Evolutionary conservation across 2,329 filamentous ascomycete genomes (phyloP).

Genomic region (Calonectria pseudoturangicola): DNA sequence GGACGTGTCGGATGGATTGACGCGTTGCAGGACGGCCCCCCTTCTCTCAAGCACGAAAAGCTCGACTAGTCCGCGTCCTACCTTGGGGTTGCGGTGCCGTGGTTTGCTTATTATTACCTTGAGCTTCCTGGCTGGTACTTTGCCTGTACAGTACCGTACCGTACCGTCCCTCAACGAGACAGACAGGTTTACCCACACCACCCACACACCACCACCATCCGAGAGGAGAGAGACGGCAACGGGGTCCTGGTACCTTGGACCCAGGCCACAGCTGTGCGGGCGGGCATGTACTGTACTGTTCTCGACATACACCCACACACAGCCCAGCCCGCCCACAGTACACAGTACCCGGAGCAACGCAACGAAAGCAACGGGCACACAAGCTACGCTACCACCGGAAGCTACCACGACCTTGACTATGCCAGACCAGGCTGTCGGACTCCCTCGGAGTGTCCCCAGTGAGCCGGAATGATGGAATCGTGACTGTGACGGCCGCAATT

Average conservation of each 20-base stretch:
- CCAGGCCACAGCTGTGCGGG: not conserved
- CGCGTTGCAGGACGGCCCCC: conserved; percentile 25
- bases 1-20: conserved; percentile 25
- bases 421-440: conserved; percentile 19
- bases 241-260: conserved; percentile 15
- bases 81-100: conserved; percentile 15
- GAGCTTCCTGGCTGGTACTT: conserved; percentile 20
- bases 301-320: conserved; percentile 24
- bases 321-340: conserved; percentile 15
- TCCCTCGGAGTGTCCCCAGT: conserved; percentile 40
- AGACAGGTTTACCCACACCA: conserved; percentile 35
- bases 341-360: conserved; percentile 28
- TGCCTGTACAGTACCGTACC: conserved; percentile 12
- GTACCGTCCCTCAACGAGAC: conserved; percentile 14
- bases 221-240: conserved; percentile 11
- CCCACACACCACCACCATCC: conserved; percentile 31
- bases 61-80: conserved; percentile 24
- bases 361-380: conserved; percentile 16
- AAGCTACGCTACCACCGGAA: conserved; percentile 20
- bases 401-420: conserved; percentile 20
- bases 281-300: not conserved
- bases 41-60: conserved; percentile 15
- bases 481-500: conserved; percentile 36
- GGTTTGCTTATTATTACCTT: conserved; percentile 28
- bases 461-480: conserved; percentile 37